phyloP scores from a whole-genome alignment of 169 alveolate genomes.

The Cystoisospora suis region DNA sequence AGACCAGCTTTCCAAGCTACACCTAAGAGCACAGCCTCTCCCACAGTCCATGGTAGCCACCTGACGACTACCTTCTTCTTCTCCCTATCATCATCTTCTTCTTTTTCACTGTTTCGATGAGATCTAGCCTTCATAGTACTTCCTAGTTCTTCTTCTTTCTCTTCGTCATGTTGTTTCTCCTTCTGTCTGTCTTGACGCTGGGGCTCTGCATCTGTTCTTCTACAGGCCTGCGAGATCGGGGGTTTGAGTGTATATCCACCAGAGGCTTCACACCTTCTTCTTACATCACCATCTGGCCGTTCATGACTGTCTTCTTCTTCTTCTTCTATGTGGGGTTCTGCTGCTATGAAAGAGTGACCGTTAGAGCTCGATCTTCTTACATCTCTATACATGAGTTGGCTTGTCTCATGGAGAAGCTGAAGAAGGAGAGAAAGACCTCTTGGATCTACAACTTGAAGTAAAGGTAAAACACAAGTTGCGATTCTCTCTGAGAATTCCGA shows the following conservation, averaged over 20 bases:
- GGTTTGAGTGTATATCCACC: too few species aligned
- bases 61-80: too few species aligned
- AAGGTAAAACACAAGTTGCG: background rate
- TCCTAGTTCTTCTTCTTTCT: too few species aligned
- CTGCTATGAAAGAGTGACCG: background rate
- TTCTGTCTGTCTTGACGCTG: background rate
- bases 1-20: constrained; percentile 16
- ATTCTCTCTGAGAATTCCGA: background rate
- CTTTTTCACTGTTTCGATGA: too few species aligned
- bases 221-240: too few species aligned
- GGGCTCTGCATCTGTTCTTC: too few species aligned
- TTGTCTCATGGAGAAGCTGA: background rate
- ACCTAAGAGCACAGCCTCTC: background rate
- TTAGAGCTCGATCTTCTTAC: background rate
- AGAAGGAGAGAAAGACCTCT: background rate
- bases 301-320: background rate
- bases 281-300: too few species aligned
- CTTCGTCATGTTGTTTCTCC: background rate
- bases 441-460: background rate
- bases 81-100: too few species aligned
- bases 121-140: too few species aligned
- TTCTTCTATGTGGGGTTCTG: background rate
- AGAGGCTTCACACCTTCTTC: too few species aligned
- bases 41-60: constrained; percentile 5
- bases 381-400: too few species aligned